Conservation (phyloP, 495 filamentous ascomycete genomes). For the Penicillium subrubescens region DNA sequence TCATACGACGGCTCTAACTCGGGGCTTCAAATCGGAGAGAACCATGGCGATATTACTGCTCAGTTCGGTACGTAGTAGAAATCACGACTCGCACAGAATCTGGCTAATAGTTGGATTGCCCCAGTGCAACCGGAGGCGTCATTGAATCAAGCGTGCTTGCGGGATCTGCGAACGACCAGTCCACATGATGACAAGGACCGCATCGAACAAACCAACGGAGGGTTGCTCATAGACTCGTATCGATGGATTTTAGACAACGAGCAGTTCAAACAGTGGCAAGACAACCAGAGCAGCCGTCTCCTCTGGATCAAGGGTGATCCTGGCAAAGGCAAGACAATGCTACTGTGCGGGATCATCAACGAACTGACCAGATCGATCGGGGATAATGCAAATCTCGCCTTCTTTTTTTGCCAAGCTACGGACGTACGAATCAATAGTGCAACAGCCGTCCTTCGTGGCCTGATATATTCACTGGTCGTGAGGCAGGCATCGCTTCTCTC, state of each 20-base stretch:
- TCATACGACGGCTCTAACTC: background rate
- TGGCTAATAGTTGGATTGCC: background rate
- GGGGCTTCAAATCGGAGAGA: background rate
- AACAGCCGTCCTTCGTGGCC: no score
- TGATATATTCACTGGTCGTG: no score
- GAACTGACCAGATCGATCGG: slow-evolving; percentile 7
- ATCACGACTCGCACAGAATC: background rate
- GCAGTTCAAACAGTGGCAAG: background rate
- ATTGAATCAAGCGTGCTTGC: background rate
- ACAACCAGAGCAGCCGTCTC: background rate
- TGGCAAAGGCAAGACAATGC: slow-evolving; percentile 42
- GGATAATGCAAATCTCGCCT: background rate
- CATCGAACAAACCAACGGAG: background rate
- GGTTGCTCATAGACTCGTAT: background rate
- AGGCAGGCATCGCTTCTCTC: no score
- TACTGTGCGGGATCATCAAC: slow-evolving; percentile 45
- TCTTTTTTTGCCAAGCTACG: background rate
- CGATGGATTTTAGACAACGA: background rate
- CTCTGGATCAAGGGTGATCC: slow-evolving; percentile 1
- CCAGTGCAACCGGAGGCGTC: background rate
- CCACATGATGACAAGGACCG: background rate
- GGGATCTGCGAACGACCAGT: background rate
- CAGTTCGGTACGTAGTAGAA: background rate
- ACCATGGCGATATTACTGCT: background rate
- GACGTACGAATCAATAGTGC: background rate